Evolutionary conservation across 305 asterid species (phyloP), one percentile per base, ranked within the genome.

Genomic region (Striga hermonthica): DNA sequence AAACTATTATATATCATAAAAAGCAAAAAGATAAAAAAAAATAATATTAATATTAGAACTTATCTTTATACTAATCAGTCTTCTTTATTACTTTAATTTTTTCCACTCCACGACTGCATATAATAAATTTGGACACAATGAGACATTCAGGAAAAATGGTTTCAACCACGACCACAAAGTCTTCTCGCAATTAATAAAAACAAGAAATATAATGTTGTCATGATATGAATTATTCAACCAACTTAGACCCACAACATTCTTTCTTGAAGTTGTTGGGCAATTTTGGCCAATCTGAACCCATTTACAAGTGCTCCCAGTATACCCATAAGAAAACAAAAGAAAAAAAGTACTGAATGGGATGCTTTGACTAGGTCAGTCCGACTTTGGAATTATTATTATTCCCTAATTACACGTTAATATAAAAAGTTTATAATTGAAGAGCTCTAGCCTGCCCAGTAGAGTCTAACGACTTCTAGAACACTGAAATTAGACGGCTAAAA

Each of bases 211-310:
- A n/a, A n/a, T 22, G 31, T 22, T 22, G 31, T 22, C 31, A 13
- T n/a, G 15, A 47, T n/a, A 47, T n/a, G 53, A 47, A 47, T 3
- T 13, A 10, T 47, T 47, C 53, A 47, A n/a, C 15, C 16, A 47
- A 49, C 14, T 11, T n/a, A 49, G 31, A 49, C 55, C 13, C 15
- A 6, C 4, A 12, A 49, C 9, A n/a, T 49, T 1, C 55, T 13
- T 48, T 48, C 54, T 50, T 50, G 15, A 7, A 16, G 10, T 52
- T 31, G 34, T 52, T 15, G 7, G 5, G 8, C 15, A 15, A 0
- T 14, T 52, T 52, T 52, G 57, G 57, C 7, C 57, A 16, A 52
- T 52, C 57, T 52, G 35, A 52, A 52, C 31, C 36, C 57, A 52
- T 52, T 52, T 52, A 11, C 56, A 50, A 50, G 34, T 50, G 56